Evolutionary conservation across 805 yeast species (phyloP).

Genomic region (Starmerella sp.): DNA sequence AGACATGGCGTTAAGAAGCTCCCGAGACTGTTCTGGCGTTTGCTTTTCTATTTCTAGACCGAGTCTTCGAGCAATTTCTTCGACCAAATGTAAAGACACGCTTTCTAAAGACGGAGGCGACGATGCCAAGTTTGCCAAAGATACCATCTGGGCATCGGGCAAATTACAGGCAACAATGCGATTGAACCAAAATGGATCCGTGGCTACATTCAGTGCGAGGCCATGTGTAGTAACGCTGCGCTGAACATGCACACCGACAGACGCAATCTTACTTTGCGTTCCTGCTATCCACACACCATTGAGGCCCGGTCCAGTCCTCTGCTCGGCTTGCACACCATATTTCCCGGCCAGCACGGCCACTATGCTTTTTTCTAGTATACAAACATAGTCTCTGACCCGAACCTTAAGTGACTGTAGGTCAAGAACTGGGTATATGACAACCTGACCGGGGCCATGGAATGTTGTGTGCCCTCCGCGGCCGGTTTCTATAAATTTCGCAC

Average conservation of each 20-base stretch:
- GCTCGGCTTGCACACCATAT: slow-evolving; percentile 38
- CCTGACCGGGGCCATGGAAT: slow-evolving; percentile 93
- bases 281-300: slow-evolving; percentile 80
- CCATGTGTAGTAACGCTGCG: slow-evolving; percentile 85
- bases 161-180: slow-evolving; percentile 78
- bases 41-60: neutral
- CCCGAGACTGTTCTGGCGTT: neutral
- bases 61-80: slow-evolving; percentile 17
- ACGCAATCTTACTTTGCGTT: slow-evolving; percentile 54
- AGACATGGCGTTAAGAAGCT: slow-evolving; percentile 9
- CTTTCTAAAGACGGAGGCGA: slow-evolving; percentile 26
- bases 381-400: slow-evolving; percentile 54
- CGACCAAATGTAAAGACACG: slow-evolving; percentile 37
- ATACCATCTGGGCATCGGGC: slow-evolving; percentile 49
- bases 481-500: slow-evolving; percentile 58
- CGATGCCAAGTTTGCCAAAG: slow-evolving; percentile 18
- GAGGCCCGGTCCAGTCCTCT: slow-evolving; percentile 40
- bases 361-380: slow-evolving; percentile 48
- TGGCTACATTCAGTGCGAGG: slow-evolving; percentile 62
- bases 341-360: slow-evolving; percentile 35
- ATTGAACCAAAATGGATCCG: slow-evolving; percentile 63
- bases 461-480: slow-evolving; percentile 93
- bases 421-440: slow-evolving; percentile 70
- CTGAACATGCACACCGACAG: slow-evolving; percentile 80
- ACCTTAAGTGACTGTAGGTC: slow-evolving; percentile 55